Base-by-base conservation (phyloP, 1,139 yeast genomes). In the Pichia sp. region DNA sequence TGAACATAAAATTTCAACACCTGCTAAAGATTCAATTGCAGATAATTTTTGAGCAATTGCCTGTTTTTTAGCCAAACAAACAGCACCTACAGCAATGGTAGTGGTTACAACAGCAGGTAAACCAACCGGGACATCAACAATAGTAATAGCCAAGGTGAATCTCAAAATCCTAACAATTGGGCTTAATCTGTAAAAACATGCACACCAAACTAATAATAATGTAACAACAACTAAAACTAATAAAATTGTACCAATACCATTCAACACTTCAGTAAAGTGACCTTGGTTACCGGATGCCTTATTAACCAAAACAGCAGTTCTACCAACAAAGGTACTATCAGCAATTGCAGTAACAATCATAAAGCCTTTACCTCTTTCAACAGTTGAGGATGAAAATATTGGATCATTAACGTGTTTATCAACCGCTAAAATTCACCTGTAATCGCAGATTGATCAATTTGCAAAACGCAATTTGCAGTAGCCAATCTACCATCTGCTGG, bases 61-160 rank as follows among this genome's bases (percentile, higher is more conserved):
- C 79, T 89, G 89, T 77, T 90, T 90, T 83, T 90, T 90, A 67
- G 97, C 98, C 70, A 91, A 81, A 87, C 90, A 89, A 71, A 97
- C 97, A 73, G 98, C 98, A 84, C 98, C 98, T 74, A 91, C 98
- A 75, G 98, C 98, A 95, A 91, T 89, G 73, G 98, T 91, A 68
- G 97, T 91, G 79, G 98, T 91, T 67, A 91, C 96, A 70, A 91
- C 98, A 73, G 96, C 98, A 74, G 98, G 98, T 73, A 91, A 84
- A 87, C 97, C 98, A 68, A 91, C 99, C 75, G 99, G 99, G 66
- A 93, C 99, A 87, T 99, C 99, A 69, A 93, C 87, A 77, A 97
- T 76, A 96, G 98, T 91, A 73, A 91, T 89, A 67, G 96, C 97
- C 72, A 93, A 81, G 67, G 95, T 83, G 80, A 84, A 90, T 80